Base-by-base conservation (phyloP, 371 early-diverging fungal species). In the Zychaea mexicana region DNA sequence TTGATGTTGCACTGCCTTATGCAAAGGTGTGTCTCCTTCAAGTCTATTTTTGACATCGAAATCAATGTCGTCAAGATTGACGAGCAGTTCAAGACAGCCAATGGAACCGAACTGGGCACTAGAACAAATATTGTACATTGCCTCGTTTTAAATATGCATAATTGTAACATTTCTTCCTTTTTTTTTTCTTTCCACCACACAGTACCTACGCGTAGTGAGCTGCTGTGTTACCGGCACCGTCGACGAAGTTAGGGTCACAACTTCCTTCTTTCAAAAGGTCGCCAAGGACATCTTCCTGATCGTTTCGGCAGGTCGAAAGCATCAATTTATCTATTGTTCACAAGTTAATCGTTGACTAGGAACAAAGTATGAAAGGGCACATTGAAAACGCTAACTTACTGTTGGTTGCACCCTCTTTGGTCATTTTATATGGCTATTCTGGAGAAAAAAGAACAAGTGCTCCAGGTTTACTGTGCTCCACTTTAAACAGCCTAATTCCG, bases 181-280 rank as follows among this genome's bases (percentile, higher is more conserved):
- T 56, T 9, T 21, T 2, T 15, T 19, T n/a, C 24, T 61, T 28
- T 15, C 22, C 46, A 15, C 8, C 17, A 3, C 63, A 13, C 17
- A n/a, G 42, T 32, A 78, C 87, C 69, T 85, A 88, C 88, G 89
- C 89, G 68, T 83, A 82, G 62, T 90, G 90, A 52, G 89, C 85
- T 21, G 87, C 86, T 6, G 86, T 81, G 55, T 84, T 83, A 38
- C 90, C 90, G n/a, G 83, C 70, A 31, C 81, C 86, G 64, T 90
- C 88, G 2, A 66, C 76, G 61, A 74, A 82, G 73, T 85, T 85
- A 52, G 89, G 68, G 49, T 86, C 69, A 36, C 77, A 79, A 19
- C 70, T 64, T 9, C 63, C 61, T 32, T 66, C 68, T 22, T 60
- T 57, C 6, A 87, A 62, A 52, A 85, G 62, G 33, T 65, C 65